These are phyloP conservation scores for Aspergillus candidus DNA, from an alignment of 2,329 filamentous ascomycete species.

Conservation along the genomic window DNA sequence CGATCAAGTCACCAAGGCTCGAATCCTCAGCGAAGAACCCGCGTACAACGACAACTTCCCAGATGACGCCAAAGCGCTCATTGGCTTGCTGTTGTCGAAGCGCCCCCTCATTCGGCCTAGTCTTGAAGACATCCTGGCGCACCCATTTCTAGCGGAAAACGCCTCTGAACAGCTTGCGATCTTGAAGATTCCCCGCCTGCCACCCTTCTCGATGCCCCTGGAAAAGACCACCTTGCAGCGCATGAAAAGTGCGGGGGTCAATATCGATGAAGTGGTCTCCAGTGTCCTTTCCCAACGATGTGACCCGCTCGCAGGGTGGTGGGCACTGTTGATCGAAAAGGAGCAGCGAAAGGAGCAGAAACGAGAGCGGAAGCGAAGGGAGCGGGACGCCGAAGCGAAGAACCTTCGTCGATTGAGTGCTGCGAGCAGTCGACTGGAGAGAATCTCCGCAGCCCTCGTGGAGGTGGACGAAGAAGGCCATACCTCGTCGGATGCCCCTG, in stretches of 20 bases:
- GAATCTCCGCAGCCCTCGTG: constrained; percentile 67
- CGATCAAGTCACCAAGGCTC: constrained; percentile 75
- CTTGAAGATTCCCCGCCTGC: constrained; percentile 69
- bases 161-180: constrained; percentile 85
- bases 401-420: constrained; percentile 77
- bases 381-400: constrained; percentile 75
- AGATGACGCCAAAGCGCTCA: constrained; percentile 67
- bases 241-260: constrained; percentile 88
- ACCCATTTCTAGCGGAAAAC: constrained; percentile 82
- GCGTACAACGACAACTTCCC: constrained; percentile 76
- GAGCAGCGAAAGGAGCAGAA: constrained; percentile 80
- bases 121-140: constrained; percentile 75
- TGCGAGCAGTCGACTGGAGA: constrained; percentile 79
- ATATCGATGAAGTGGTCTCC: constrained; percentile 90
- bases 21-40: constrained; percentile 80
- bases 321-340: constrained; percentile 89
- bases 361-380: constrained; percentile 74
- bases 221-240: constrained; percentile 89
- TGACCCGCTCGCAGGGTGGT: constrained; percentile 90
- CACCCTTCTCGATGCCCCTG: constrained; percentile 76
- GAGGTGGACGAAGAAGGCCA: constrained; percentile 73
- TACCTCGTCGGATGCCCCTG: constrained; percentile 43
- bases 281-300: constrained; percentile 86
- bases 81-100: constrained; percentile 81
- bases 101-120: constrained; percentile 75